Percentiles rank a stretch among this genome's conserved stretches.
Evolutionary conservation across 2,329 filamentous ascomycete species (phyloP).

Genomic region (Arthroderma sp.): DNA sequence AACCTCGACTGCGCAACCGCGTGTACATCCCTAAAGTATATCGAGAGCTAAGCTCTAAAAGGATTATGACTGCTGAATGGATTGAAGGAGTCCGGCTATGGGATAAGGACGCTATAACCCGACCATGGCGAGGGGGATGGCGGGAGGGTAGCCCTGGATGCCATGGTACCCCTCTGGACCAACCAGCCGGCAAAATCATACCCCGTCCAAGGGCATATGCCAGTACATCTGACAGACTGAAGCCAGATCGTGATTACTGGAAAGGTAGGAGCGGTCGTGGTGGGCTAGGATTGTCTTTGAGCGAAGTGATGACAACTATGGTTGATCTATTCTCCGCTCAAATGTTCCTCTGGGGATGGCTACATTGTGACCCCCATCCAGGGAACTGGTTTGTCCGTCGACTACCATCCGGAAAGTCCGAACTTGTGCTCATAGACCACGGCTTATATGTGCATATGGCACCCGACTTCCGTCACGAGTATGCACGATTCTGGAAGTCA

Average conservation of each 20-base stretch:
- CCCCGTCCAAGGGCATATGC: conserved; percentile 18
- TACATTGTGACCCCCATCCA: conserved; percentile 94
- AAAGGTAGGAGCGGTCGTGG: conserved; percentile 58
- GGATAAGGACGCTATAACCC: conserved; percentile 73
- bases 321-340: conserved; percentile 92
- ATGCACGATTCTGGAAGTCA: conserved; percentile 83
- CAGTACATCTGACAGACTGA: conserved; percentile 45
- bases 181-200: conserved; percentile 31
- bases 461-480: conserved; percentile 70
- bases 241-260: conserved; percentile 71
- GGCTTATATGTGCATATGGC: conserved; percentile 90
- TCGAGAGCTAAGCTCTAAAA: conserved; percentile 63
- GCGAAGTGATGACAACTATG: conserved; percentile 92
- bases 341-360: conserved; percentile 92
- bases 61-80: conserved; percentile 93
- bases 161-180: conserved; percentile 49
- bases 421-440: conserved; percentile 93
- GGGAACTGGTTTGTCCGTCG: conserved; percentile 95
- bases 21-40: conserved; percentile 86
- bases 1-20: conserved; percentile 60
- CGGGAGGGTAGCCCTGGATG: conserved; percentile 66
- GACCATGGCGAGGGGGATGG: conserved; percentile 65
- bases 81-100: conserved; percentile 87
- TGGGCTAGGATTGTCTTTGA: conserved; percentile 68
- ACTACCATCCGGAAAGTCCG: conserved; percentile 63